Evolutionary conservation across 371 early-diverging fungal genomes (phyloP).

Genomic region (Conidiobolus incongruus): DNA sequence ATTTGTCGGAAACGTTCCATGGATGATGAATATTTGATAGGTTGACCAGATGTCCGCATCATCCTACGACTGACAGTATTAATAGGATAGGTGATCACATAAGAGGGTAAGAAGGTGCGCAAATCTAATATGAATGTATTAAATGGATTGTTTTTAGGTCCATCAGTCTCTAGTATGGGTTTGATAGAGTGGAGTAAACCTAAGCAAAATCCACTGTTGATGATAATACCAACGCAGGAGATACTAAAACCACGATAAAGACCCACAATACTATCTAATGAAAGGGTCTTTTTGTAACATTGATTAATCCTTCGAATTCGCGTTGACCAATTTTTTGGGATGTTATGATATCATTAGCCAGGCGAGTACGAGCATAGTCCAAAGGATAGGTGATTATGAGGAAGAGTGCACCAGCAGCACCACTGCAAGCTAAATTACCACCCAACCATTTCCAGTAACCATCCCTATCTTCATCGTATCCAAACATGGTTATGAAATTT

Average conservation of each 20-base stretch:
- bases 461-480: slow-evolving; percentile 32
- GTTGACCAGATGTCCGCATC: slow-evolving; percentile 56
- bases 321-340: slow-evolving; percentile 34
- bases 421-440: slow-evolving; percentile 50
- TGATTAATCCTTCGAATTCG: slow-evolving; percentile 65
- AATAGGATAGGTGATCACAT: slow-evolving; percentile 47
- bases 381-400: slow-evolving; percentile 44
- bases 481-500: slow-evolving; percentile 47
- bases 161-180: slow-evolving; percentile 21
- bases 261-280: slow-evolving; percentile 48
- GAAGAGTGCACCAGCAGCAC: slow-evolving; percentile 52
- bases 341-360: slow-evolving; percentile 29
- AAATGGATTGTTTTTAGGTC: slow-evolving; percentile 26
- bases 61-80: slow-evolving; percentile 77
- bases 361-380: slow-evolving; percentile 55
- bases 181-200: slow-evolving; percentile 53
- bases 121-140: slow-evolving; percentile 34
- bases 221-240: slow-evolving; percentile 52
- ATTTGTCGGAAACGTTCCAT: slow-evolving; percentile 42
- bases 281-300: slow-evolving; percentile 48
- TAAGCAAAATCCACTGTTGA: slow-evolving; percentile 74
- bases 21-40: slow-evolving; percentile 41
- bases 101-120: slow-evolving; percentile 34
- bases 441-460: slow-evolving; percentile 41
- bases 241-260: slow-evolving; percentile 73